Evolutionary conservation across 2,329 filamentous ascomycete genomes (phyloP), one percentile per base, ranked within the genome.

Genomic region (Helotiales sp.): DNA sequence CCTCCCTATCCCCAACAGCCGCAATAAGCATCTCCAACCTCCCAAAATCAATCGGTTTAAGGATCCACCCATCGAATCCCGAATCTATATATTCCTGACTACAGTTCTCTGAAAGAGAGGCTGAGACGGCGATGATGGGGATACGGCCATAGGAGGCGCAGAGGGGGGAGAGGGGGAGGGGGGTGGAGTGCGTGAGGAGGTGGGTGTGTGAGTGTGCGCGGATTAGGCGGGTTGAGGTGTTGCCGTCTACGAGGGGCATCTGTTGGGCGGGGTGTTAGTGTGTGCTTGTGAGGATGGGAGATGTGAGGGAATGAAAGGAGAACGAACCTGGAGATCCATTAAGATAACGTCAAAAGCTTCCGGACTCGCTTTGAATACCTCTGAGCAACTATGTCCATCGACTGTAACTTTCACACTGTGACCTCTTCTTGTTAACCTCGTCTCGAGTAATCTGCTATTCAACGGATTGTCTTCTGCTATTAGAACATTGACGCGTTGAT

Each of bases 391-490:
- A 8, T 85, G 83, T 4, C 90, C 90, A 64, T 93, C 89, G 27
- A 84, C 77, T 1, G 88, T 89, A 47, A 89, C 83, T 64, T 91
- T 88, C 7, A 88, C 87, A 8, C 82, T 80, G 46, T 93, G 82
- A 5, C 86, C 85, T 56, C 91, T 86, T 73, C 89, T 90, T 67
- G 81, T 82, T 30, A 93, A 77, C 67, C 91, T 91, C 69, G 90
- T 89, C 55, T 86, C 79, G 48, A 93, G 75, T 56, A 91, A 88
- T 72, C 91, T 91, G 67, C 92, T 89, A 71, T 93, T 93, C 66
- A 92, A 87, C 5, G 82, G 80, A 67, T 93, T 93, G 70, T 93
- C 90, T 71, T 93, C 90, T 3, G 93, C 90, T 40, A 93, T 76
- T 25, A 93, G 76, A 46, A 93, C 88, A 19, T 36, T 57, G 8